A percentile compares a stretch with the other conserved stretches of the same genome.
phyloP scores from a whole-genome alignment of 192 early-diverging fungal species.

The Phlyctochytrium bullatum region DNA sequence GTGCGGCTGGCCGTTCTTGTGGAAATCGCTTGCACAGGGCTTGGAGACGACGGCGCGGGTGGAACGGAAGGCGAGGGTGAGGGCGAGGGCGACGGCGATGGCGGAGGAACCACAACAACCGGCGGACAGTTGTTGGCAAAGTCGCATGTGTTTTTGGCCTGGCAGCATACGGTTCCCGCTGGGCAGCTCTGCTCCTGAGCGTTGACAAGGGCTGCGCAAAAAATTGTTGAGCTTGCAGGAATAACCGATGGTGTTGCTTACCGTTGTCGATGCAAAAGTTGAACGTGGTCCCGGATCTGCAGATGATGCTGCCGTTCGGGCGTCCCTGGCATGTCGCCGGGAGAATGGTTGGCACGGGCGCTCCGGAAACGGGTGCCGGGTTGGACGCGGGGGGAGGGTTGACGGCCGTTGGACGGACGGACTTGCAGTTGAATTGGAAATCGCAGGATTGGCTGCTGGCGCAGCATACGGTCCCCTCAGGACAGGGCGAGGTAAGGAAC shows the following conservation, averaged over 20 bases:
- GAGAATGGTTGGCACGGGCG: neutral
- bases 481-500: constrained; percentile 1
- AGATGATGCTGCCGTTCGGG: neutral
- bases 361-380: neutral
- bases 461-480: constrained; percentile 1
- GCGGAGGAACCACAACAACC: neutral
- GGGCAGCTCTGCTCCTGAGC: neutral
- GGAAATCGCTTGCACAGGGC: neutral
- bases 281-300: neutral
- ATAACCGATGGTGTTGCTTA: too few relatives aligned
- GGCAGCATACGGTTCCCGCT: constrained; percentile 1
- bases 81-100: neutral
- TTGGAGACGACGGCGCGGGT: neutral
- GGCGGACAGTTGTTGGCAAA: neutral
- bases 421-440: neutral
- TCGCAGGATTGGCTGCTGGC: neutral
- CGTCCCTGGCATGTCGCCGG: neutral
- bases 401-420: neutral
- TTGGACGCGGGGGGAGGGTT: neutral
- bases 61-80: neutral
- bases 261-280: neutral
- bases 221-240: too few relatives aligned
- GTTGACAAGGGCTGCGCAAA: too few relatives aligned
- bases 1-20: neutral
- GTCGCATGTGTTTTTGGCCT: constrained; percentile 3